A percentile compares a stretch with the other conserved stretches of the same genome.
phyloP scores from a whole-genome alignment of 1,284 basidiomycete species.

The Sporisorium graminicola region DNA sequence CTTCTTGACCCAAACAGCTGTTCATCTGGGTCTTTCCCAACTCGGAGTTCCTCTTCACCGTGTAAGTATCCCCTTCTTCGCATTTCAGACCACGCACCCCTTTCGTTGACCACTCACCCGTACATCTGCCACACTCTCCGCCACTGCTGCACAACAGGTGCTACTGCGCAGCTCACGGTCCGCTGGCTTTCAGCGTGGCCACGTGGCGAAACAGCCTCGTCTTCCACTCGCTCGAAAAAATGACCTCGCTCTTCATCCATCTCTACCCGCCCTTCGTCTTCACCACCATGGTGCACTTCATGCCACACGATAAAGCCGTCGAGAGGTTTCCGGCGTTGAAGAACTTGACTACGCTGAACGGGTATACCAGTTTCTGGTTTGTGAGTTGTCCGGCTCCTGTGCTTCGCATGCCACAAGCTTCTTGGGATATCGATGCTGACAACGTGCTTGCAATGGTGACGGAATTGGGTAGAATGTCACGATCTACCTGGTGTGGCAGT shows the following conservation, averaged over 20 bases:
- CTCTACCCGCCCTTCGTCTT: slow-evolving; percentile 76
- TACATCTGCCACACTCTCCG: neutral
- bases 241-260: slow-evolving; percentile 74
- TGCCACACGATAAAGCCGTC: slow-evolving; percentile 76
- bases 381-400: slow-evolving; percentile 29
- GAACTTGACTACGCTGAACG: slow-evolving; percentile 77
- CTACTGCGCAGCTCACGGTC: slow-evolving; percentile 71
- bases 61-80: slow-evolving; percentile 15
- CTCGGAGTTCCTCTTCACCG: slow-evolving; percentile 57
- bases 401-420: no score
- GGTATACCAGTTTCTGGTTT: slow-evolving; percentile 75
- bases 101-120: neutral
- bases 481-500: slow-evolving; percentile 86
- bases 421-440: no score
- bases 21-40: slow-evolving; percentile 61
- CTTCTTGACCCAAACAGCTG: slow-evolving; percentile 1
- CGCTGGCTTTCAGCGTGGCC: slow-evolving; percentile 90
- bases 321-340: slow-evolving; percentile 83
- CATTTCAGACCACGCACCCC: neutral
- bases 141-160: slow-evolving; percentile 22
- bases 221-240: slow-evolving; percentile 89
- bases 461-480: slow-evolving; percentile 73
- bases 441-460: no score
- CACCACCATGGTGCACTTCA: slow-evolving; percentile 88
- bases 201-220: slow-evolving; percentile 89